These are phyloP conservation scores for Cryoendolithus antarcticus DNA, from an alignment of 2,329 filamentous ascomycete genomes.

Conservation along the genomic window DNA sequence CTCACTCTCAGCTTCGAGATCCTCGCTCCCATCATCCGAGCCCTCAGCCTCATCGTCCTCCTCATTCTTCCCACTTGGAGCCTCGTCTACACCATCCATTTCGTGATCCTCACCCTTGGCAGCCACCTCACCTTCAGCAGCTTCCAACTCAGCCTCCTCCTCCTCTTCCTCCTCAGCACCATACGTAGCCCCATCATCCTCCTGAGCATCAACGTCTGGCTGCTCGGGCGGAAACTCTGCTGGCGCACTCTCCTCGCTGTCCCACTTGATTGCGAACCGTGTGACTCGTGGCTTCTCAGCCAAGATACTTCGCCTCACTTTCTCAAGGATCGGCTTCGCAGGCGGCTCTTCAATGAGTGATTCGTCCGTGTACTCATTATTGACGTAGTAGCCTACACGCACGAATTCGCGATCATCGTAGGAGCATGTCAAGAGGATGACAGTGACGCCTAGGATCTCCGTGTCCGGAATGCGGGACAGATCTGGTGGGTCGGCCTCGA, in stretches of 20 bases:
- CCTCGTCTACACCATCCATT: conserved; percentile 58
- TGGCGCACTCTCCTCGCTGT: conserved; percentile 92
- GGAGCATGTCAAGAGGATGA: conserved; percentile 89
- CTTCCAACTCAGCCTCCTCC: conserved; percentile 43
- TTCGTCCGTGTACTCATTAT: conserved; percentile 95
- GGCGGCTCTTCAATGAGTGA: conserved; percentile 83
- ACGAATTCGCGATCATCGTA: conserved; percentile 97
- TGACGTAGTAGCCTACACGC: conserved; percentile 97
- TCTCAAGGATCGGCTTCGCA: conserved; percentile 82
- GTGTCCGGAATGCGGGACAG: conserved; percentile 82
- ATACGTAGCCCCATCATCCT: conserved; percentile 75
- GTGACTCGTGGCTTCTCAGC: conserved; percentile 97
- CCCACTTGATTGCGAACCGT: conserved; percentile 98
- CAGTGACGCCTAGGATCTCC: conserved; percentile 92
- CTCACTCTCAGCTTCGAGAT: conserved; percentile 32
- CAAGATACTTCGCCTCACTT: conserved; percentile 81
- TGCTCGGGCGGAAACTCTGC: conserved; percentile 95
- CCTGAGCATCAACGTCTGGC: conserved; percentile 78
- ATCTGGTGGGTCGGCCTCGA: conserved; percentile 87
- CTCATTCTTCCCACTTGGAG: conserved; percentile 25
- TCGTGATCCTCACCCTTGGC: conserved; percentile 52
- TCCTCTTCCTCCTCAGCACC: conserved; percentile 72
- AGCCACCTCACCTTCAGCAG: conserved; percentile 30
- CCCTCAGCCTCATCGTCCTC: conserved; percentile 55
- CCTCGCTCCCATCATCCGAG: conserved; percentile 48